Evolutionary conservation across 2,329 filamentous ascomycete genomes (phyloP).

Genomic region (Sporothrix brunneoviolacea): DNA sequence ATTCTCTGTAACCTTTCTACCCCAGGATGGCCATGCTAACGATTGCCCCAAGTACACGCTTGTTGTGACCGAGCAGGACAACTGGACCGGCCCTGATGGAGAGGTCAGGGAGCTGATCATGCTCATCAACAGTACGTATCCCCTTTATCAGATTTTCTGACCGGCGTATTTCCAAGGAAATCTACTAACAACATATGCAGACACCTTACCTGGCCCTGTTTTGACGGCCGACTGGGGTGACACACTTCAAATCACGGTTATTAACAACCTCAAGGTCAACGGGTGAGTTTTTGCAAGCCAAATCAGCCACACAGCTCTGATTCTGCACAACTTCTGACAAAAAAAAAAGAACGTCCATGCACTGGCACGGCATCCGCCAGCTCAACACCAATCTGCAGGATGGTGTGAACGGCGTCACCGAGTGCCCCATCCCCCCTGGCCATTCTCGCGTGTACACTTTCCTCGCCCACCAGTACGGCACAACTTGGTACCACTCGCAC

Average conservation of each 20-base stretch:
- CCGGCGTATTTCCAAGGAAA: too few relatives aligned
- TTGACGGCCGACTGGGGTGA: slow-evolving; percentile 21
- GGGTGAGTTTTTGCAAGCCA: slow-evolving; percentile 12
- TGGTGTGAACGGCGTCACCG: slow-evolving; percentile 30
- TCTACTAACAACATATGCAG: neutral
- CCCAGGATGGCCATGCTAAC: too few relatives aligned
- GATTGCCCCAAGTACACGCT: slow-evolving; percentile 14
- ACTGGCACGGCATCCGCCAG: slow-evolving; percentile 32
- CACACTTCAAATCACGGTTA: slow-evolving; percentile 14
- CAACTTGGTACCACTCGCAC: slow-evolving; percentile 42
- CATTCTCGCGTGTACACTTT: slow-evolving; percentile 31
- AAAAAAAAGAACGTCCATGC: slow-evolving; percentile 26
- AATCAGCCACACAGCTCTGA: neutral
- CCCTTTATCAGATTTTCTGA: too few relatives aligned
- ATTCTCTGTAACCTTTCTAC: neutral
- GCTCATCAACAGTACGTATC: slow-evolving; percentile 19
- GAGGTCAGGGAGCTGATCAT: slow-evolving; percentile 12
- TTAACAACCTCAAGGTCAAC: slow-evolving; percentile 18
- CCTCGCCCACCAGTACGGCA: slow-evolving; percentile 31
- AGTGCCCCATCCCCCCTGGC: slow-evolving; percentile 50
- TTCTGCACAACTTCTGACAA: neutral
- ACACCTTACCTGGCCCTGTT: slow-evolving; percentile 14
- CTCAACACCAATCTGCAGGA: slow-evolving; percentile 26
- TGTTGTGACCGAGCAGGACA: slow-evolving; percentile 10
- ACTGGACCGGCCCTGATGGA: slow-evolving; percentile 19